Conservation (phyloP, 169 alveolate species). For the Plasmodium sp. region DNA sequence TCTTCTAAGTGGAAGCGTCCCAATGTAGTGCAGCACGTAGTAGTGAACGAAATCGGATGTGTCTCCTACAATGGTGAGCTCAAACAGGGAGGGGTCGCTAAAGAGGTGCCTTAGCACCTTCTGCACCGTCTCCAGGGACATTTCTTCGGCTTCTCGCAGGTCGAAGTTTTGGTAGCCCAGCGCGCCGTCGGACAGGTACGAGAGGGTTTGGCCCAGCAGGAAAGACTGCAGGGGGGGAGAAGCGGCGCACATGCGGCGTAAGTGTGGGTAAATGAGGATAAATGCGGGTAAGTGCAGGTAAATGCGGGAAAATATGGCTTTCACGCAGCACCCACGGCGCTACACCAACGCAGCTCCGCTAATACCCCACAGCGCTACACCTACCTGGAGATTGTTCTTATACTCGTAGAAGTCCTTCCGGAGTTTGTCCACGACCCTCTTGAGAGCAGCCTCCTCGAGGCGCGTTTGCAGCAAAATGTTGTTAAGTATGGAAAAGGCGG, state of each 20-base stretch:
- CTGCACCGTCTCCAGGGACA: slow-evolving; percentile 74
- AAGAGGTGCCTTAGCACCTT: slow-evolving; percentile 28
- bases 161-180: slow-evolving; percentile 79
- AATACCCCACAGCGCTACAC: not conserved
- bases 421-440: slow-evolving; percentile 74
- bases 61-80: slow-evolving; percentile 59
- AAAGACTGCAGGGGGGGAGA: slow-evolving; percentile 56
- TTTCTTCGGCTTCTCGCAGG: slow-evolving; percentile 10
- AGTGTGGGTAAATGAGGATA: not conserved
- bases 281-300: too few relatives aligned
- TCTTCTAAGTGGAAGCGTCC: slow-evolving; percentile 7
- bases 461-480: slow-evolving; percentile 52
- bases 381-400: slow-evolving; percentile 75
- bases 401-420: slow-evolving; percentile 83
- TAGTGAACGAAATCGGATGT: slow-evolving; percentile 37
- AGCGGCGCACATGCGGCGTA: not conserved
- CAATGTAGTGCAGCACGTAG: slow-evolving; percentile 44
- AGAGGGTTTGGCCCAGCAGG: slow-evolving; percentile 79
- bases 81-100: slow-evolving; percentile 68
- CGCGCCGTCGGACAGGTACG: slow-evolving; percentile 79
- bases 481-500: slow-evolving; percentile 63
- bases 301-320: too few relatives aligned
- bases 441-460: slow-evolving; percentile 71
- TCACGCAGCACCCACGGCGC: not conserved
- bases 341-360: not conserved